These are phyloP conservation scores for Plasmopara viticola DNA, from an alignment of 352 stramenopile genomes.

Conservation along the genomic window DNA sequence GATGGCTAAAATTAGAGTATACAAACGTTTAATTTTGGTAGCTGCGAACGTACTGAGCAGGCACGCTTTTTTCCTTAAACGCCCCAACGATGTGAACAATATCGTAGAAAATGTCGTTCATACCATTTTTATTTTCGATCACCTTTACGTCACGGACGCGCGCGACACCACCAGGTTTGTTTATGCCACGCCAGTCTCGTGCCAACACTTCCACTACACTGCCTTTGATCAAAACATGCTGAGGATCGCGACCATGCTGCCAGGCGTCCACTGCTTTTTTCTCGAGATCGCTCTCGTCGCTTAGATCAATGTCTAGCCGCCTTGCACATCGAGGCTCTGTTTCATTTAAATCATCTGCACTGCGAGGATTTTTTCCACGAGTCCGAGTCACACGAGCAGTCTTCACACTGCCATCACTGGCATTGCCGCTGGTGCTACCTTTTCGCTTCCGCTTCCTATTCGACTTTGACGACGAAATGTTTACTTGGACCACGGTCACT, in stretches of 20 bases:
- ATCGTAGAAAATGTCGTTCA: conserved; percentile 45
- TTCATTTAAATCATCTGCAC: conserved; percentile 9
- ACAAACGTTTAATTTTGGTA: conserved; percentile 14
- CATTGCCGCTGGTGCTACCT: conserved; percentile 6
- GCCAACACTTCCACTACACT: conserved; percentile 48
- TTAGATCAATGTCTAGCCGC: conserved; percentile 42
- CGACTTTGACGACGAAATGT: conserved; percentile 39
- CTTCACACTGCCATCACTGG: conserved; percentile 5
- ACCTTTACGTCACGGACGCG: conserved; percentile 44
- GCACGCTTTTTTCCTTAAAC: conserved; percentile 51
- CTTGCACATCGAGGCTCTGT: conserved; percentile 30
- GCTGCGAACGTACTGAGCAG: conserved; percentile 44
- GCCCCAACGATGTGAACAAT: conserved; percentile 53
- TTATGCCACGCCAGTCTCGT: conserved; percentile 51
- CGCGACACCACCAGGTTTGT: conserved; percentile 68
- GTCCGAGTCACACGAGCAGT: conserved; percentile 5
- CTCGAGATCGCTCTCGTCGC: conserved; percentile 27
- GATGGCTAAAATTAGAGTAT: no score
- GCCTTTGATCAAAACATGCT: conserved; percentile 38
- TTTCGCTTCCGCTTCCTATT: conserved; percentile 49
- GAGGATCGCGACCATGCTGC: conserved; percentile 14
- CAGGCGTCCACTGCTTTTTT: conserved; percentile 11
- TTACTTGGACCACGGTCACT: conserved; percentile 6
- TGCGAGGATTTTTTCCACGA: conserved; percentile 9
- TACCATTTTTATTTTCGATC: conserved; percentile 8